Percentiles rank a stretch among this genome's conserved stretches.
Evolutionary conservation across 2,329 filamentous ascomycete genomes (phyloP).

Genomic region (Daldinia eschscholtzii): DNA sequence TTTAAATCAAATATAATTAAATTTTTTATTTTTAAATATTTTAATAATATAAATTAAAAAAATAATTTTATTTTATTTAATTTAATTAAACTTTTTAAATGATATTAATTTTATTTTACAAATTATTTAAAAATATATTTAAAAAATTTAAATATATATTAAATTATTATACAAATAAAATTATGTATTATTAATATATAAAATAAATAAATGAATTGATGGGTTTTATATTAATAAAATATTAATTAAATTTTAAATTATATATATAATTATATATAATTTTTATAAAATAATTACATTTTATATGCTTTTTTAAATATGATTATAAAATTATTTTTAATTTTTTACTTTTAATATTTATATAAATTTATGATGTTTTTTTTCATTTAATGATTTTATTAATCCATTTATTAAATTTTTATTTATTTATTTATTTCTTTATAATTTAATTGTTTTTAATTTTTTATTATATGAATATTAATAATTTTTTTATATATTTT

Average conservation of each 20-base stretch:
- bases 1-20: too few relatives aligned
- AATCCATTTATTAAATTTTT: not conserved
- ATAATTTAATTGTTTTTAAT: not conserved
- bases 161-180: too few relatives aligned
- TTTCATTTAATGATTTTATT: not conserved
- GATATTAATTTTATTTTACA: too few relatives aligned
- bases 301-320: not conserved
- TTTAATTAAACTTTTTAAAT: too few relatives aligned
- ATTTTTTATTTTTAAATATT: too few relatives aligned
- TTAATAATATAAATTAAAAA: too few relatives aligned
- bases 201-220: not conserved
- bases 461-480: not conserved
- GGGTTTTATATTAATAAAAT: not conserved
- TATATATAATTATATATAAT: not conserved
- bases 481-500: not conserved
- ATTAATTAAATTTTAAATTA: not conserved
- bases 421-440: not conserved
- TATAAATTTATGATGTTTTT: slow-evolving; percentile 1
- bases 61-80: too few relatives aligned
- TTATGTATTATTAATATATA: too few relatives aligned
- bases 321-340: slow-evolving; percentile 1
- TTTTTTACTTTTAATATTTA: not conserved
- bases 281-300: too few relatives aligned
- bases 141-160: too few relatives aligned
- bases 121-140: too few relatives aligned